Conservation (phyloP, 495 filamentous ascomycete genomes). For the Podospora sp. region DNA sequence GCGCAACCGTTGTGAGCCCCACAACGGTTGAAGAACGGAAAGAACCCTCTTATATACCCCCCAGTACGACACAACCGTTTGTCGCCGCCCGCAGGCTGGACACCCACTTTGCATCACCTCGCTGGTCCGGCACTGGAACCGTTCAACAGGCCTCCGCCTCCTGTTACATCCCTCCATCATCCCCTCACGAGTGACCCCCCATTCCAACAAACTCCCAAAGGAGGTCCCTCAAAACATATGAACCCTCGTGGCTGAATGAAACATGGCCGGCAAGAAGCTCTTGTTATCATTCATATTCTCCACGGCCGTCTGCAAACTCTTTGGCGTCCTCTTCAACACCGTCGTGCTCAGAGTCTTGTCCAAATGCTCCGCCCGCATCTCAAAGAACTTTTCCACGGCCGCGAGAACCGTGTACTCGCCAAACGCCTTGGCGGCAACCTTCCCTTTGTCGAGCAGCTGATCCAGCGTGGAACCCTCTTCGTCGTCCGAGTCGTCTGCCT, state of each 20-base stretch:
- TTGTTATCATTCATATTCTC: slow-evolving; percentile 42
- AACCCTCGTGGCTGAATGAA: slow-evolving; percentile 35
- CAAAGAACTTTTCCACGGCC: slow-evolving; percentile 36
- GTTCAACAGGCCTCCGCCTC: background rate
- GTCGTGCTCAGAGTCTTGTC: slow-evolving; percentile 38
- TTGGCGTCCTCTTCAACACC: slow-evolving; percentile 40
- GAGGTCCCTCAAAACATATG: slow-evolving; percentile 32
- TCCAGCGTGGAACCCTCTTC: slow-evolving; percentile 20
- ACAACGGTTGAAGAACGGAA: too few relatives aligned
- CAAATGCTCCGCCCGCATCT: slow-evolving; percentile 35
- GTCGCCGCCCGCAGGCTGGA: too few relatives aligned
- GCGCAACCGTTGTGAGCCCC: too few relatives aligned
- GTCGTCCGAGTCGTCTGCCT: slow-evolving; percentile 32
- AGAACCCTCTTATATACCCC: too few relatives aligned
- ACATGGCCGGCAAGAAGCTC: slow-evolving; percentile 44
- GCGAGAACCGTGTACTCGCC: slow-evolving; percentile 25
- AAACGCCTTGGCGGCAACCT: slow-evolving; percentile 29
- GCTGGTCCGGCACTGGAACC: too few relatives aligned
- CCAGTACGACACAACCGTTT: too few relatives aligned
- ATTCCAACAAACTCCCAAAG: background rate
- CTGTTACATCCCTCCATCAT: background rate
- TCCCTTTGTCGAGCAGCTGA: slow-evolving; percentile 30
- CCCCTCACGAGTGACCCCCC: background rate
- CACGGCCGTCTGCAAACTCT: slow-evolving; percentile 38
- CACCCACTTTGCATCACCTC: too few relatives aligned